phyloP scores from a whole-genome alignment of 2,329 filamentous ascomycete species.

The Stachybotrys chlorohalonatus region DNA sequence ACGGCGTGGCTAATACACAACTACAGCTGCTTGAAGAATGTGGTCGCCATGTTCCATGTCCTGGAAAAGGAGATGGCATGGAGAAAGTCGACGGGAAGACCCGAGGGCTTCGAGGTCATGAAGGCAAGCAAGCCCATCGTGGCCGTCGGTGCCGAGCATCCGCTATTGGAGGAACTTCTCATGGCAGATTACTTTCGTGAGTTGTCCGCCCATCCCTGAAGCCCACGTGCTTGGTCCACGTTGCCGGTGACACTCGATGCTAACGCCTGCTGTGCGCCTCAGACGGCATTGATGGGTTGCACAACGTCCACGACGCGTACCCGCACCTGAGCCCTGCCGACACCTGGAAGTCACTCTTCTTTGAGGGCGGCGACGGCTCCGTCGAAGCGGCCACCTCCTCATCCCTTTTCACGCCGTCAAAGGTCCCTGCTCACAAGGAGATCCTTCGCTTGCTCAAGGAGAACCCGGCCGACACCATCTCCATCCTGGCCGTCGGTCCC shows the following conservation, averaged over 20 bases:
- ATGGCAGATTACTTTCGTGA: constrained; percentile 82
- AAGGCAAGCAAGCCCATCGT: constrained; percentile 69
- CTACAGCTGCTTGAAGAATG: constrained; percentile 72
- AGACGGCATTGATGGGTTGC: constrained; percentile 71
- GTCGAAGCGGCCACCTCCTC: constrained; percentile 36
- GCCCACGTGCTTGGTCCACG: background rate
- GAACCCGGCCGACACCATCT: constrained; percentile 75
- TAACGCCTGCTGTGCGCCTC: background rate
- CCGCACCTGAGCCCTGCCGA: constrained; percentile 68
- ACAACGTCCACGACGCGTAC: constrained; percentile 65
- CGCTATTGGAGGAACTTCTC: constrained; percentile 73
- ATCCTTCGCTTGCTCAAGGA: constrained; percentile 80
- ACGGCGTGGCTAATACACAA: background rate
- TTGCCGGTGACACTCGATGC: background rate
- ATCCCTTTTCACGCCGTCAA: constrained; percentile 66
- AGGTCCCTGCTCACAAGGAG: constrained; percentile 66
- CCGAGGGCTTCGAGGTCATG: constrained; percentile 65
- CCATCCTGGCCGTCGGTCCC: constrained; percentile 83
- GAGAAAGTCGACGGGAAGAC: constrained; percentile 59
- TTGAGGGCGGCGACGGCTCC: constrained; percentile 18
- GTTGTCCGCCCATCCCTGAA: constrained; percentile 17
- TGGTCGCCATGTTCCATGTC: constrained; percentile 83
- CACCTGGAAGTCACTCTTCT: constrained; percentile 63
- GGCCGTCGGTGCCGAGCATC: constrained; percentile 77
- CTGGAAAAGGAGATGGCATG: constrained; percentile 83